Base-by-base conservation (phyloP, 768 basidiomycete genomes). In the Pluteus cervinus region DNA sequence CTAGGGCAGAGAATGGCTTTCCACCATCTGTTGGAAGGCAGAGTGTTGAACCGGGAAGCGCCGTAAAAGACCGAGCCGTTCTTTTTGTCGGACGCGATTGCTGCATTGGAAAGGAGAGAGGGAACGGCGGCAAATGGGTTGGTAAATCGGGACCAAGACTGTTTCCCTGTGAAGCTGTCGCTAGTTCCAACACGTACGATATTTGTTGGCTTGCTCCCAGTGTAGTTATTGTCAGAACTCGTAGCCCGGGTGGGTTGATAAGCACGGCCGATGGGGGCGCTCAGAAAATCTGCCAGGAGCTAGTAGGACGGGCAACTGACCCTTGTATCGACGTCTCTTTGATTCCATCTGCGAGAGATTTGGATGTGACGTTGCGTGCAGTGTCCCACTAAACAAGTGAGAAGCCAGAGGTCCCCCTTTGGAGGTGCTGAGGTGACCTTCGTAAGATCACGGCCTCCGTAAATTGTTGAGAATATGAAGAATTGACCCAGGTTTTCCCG, bases 81-180 rank as follows among this genome's bases (percentile, higher is more conserved):
- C 45, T 62, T 62, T 56, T 80, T 81, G 57, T 83, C 80, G 2
- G 79, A 73, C 6, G 77, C 77, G 44, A 83, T 79, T 8, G 60
- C 65, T 1, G 77, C 68, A 25, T 50, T 55, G 2, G 71, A 62
- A 1, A 79, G 79, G 3, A 81, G 65, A 11, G 68, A 56, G 1
- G 71, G 47, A 20, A 80, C 78, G 3, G 63, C 47, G 3, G 61
- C 54, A 52, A 81, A 80, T 2, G 71, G 35, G 28, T 58, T 61
- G 5, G 65, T 67, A 43, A 65, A 68, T 34, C 70, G 68, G 6
- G 77, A 78, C 71, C 40, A 66, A 53, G 15, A 77, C 51, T 79
- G 78, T 43, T 71, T 73, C 30, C 66, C 68, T 12, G 60, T 51
- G 2, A 68, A 56, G 67, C 65, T 68, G 38, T 65, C 65, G 22